Evolutionary conservation across 192 early-diverging fungal genomes (phyloP).

Genomic region (Coemansia sp.): DNA sequence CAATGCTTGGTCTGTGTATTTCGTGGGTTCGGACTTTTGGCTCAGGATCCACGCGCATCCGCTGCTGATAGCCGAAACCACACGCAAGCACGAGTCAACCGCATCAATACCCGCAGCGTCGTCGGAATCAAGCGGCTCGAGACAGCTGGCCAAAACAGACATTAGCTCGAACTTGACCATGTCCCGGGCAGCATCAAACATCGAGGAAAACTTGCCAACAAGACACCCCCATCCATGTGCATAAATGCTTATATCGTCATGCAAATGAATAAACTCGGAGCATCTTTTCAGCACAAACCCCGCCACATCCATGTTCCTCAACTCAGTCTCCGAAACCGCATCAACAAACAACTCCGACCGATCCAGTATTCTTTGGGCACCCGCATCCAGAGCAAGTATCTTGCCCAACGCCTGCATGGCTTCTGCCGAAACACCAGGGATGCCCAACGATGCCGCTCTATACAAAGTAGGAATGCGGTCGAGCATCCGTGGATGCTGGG

Average conservation of each 20-base stretch:
- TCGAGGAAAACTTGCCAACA: not conserved
- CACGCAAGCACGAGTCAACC: not conserved
- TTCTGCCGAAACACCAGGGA: constrained; percentile 6
- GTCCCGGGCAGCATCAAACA: constrained; percentile 9
- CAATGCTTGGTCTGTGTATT: constrained; percentile 40
- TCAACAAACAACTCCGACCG: constrained; percentile 6
- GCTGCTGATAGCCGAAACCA: constrained; percentile 17
- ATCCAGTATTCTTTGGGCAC: constrained; percentile 13
- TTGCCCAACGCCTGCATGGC: constrained; percentile 25
- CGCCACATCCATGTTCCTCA: constrained; percentile 11
- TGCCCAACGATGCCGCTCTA: constrained; percentile 8
- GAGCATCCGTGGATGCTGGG: constrained; percentile 22
- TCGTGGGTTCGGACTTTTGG: constrained; percentile 31
- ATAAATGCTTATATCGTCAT: not conserved
- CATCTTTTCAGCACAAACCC: constrained; percentile 32
- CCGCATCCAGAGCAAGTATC: constrained; percentile 26
- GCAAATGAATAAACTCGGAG: constrained; percentile 19
- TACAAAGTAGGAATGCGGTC: constrained; percentile 39
- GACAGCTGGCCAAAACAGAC: constrained; percentile 29
- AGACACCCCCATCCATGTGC: constrained; percentile 19
- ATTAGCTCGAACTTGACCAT: constrained; percentile 33
- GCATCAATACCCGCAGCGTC: constrained; percentile 10
- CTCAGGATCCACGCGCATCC: constrained; percentile 34
- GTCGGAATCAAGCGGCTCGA: constrained; percentile 28
- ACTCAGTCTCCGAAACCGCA: constrained; percentile 1